phyloP scores from a whole-genome alignment of 257 asterid genomes.

The Striga asiatica region DNA sequence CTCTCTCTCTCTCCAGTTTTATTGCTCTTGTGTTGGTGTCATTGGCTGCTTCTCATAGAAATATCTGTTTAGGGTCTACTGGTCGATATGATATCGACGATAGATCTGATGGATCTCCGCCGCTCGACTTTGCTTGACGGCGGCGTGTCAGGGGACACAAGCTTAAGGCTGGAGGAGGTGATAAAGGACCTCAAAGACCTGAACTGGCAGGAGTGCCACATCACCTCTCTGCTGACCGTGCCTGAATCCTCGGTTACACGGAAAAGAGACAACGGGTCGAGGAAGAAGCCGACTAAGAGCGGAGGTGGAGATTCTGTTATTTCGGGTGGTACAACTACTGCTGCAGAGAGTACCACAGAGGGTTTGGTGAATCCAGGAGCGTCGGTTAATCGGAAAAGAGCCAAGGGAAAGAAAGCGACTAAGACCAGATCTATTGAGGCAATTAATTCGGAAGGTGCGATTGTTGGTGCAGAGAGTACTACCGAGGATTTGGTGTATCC shows the following conservation, averaged over 20 bases:
- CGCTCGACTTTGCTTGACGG: constrained; percentile 45
- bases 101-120: constrained; percentile 39
- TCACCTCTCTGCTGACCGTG: constrained; percentile 42
- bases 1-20: too few relatives aligned
- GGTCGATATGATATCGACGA: constrained; percentile 29
- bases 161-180: constrained; percentile 32
- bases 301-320: background rate
- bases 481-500: too few relatives aligned
- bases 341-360: constrained; percentile 16
- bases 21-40: background rate
- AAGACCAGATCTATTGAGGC: too few relatives aligned
- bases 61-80: constrained; percentile 28
- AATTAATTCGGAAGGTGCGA: too few relatives aligned
- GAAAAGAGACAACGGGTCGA: too few relatives aligned
- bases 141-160: constrained; percentile 32
- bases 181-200: constrained; percentile 37
- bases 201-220: constrained; percentile 65
- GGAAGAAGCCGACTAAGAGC: background rate
- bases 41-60: background rate
- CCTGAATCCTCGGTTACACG: constrained; percentile 8
- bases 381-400: too few relatives aligned
- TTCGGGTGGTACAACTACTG: constrained; percentile 16
- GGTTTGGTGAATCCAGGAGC: too few relatives aligned
- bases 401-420: too few relatives aligned
- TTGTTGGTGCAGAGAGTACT: too few relatives aligned